A percentile compares a stretch with the other conserved stretches of the same genome.
Conservation (phyloP, 73 alveolate species). For the Tetrahymena malaccensis region DNA sequence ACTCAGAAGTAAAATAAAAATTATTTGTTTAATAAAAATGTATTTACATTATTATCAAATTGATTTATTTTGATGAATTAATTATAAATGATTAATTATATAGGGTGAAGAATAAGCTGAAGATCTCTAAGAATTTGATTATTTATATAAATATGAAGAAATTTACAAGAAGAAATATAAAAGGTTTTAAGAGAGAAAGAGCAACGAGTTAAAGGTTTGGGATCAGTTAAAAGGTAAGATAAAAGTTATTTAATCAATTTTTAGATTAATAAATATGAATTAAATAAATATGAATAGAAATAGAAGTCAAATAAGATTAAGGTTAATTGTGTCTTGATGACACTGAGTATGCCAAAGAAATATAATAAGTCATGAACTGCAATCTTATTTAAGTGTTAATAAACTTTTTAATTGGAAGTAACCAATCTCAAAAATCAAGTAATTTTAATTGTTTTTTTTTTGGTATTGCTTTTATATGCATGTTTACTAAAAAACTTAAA, state of each 20-base stretch:
- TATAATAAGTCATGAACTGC: not conserved
- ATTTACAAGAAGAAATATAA: conserved; percentile 26
- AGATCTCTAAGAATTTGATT: conserved; percentile 1
- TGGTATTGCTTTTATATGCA: too few species aligned
- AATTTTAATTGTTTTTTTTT: not conserved
- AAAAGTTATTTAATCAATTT: not conserved
- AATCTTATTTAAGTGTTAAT: not conserved
- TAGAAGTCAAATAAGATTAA: not conserved
- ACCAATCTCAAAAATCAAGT: not conserved
- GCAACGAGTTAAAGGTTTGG: conserved; percentile 11
- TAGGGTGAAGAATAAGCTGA: conserved; percentile 38
- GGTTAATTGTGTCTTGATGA: not conserved
- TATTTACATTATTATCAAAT: not conserved
- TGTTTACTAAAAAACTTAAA: too few species aligned
- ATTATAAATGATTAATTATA: conserved; percentile 2
- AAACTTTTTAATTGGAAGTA: not conserved
- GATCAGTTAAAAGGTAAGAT: conserved; percentile 22
- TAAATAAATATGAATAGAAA: not conserved
- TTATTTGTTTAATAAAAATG: too few species aligned
- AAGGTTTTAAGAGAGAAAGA: conserved; percentile 11
- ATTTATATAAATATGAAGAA: conserved; percentile 24
- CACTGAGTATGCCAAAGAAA: not conserved
- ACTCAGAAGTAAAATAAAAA: too few species aligned
- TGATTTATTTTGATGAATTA: not conserved
- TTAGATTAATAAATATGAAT: too few species aligned